phyloP scores from a whole-genome alignment of 1,139 yeast species.

The Scheffersomyces parashehatae region DNA sequence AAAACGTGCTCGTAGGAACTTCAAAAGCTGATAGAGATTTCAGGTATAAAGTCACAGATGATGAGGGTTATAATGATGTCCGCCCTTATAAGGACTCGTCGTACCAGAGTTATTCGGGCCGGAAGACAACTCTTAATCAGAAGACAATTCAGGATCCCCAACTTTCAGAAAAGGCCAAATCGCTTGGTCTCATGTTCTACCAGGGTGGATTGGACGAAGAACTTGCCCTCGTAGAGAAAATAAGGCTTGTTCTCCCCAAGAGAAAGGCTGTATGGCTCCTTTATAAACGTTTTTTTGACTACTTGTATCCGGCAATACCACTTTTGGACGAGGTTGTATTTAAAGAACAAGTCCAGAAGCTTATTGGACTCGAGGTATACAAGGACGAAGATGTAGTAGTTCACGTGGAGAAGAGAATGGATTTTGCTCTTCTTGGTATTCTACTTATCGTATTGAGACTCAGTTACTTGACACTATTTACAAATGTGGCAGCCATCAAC shows the following conservation, averaged over 20 bases:
- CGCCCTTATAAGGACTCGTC: conserved; percentile 1
- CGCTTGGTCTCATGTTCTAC: conserved; percentile 29
- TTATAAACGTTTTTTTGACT: conserved; percentile 39
- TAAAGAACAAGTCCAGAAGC: conserved; percentile 19
- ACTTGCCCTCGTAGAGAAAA: conserved; percentile 19
- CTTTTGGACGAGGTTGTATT: conserved; percentile 46
- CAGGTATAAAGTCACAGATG: conserved; percentile 9
- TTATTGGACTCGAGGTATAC: conserved; percentile 18
- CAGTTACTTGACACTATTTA: conserved; percentile 22
- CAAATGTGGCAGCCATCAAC: conserved; percentile 28
- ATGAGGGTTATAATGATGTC: conserved; percentile 14
- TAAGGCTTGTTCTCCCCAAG: conserved; percentile 37
- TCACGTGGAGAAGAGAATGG: conserved; percentile 19
- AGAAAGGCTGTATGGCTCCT: conserved; percentile 34
- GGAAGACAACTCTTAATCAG: neutral
- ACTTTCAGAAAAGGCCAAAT: conserved; percentile 17
- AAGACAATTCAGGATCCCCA: neutral
- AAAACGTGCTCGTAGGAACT: conserved; percentile 3
- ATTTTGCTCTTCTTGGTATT: conserved; percentile 25
- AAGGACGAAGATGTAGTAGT: conserved; percentile 13
- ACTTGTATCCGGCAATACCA: conserved; percentile 52
- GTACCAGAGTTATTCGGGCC: neutral
- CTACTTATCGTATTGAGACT: conserved; percentile 24
- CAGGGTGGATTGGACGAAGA: conserved; percentile 32
- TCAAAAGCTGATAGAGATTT: conserved; percentile 10